Evolutionary conservation across 2,329 filamentous ascomycete genomes (phyloP).

Genomic region (Aspergillus bombycis): DNA sequence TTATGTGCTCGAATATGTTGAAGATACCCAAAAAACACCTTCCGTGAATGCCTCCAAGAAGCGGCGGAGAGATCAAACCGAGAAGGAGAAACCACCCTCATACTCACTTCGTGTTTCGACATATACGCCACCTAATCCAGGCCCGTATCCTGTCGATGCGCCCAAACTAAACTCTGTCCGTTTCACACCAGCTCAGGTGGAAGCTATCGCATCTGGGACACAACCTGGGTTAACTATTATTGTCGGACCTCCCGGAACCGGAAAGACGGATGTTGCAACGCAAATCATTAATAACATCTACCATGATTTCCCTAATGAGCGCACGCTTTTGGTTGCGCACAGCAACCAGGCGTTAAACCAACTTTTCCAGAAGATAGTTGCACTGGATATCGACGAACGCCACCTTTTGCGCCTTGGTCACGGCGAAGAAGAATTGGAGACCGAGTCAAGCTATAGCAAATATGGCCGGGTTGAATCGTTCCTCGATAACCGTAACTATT

Average conservation of each 20-base stretch:
- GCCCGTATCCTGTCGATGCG: constrained; percentile 83
- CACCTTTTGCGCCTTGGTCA: constrained; percentile 91
- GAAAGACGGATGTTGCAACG: constrained; percentile 98
- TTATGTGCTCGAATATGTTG: constrained; percentile 75
- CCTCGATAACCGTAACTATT: constrained; percentile 78
- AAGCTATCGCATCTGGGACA: constrained; percentile 90
- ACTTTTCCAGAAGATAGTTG: constrained; percentile 96
- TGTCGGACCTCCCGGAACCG: constrained; percentile 92
- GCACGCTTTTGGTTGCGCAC: constrained; percentile 89
- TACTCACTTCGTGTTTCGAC: constrained; percentile 81
- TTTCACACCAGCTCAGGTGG: constrained; percentile 88
- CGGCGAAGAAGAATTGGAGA: constrained; percentile 90
- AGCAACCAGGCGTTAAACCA: constrained; percentile 98
- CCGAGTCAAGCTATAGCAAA: constrained; percentile 87
- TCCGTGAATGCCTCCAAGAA: constrained; percentile 75
- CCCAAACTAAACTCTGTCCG: constrained; percentile 81
- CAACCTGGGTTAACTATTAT: constrained; percentile 93
- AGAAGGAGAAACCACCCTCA: constrained; percentile 64
- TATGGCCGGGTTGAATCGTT: constrained; percentile 94
- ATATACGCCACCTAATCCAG: constrained; percentile 84
- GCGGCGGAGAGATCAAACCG: constrained; percentile 74
- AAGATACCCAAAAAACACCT: constrained; percentile 55
- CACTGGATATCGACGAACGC: constrained; percentile 90
- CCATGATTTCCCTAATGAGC: constrained; percentile 92
- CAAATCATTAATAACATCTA: constrained; percentile 99